A percentile compares a stretch with the other conserved stretches of the same genome.
These are phyloP conservation scores for Corynespora cassiicola DNA, from an alignment of 2,329 filamentous ascomycete genomes.

Conservation along the genomic window DNA sequence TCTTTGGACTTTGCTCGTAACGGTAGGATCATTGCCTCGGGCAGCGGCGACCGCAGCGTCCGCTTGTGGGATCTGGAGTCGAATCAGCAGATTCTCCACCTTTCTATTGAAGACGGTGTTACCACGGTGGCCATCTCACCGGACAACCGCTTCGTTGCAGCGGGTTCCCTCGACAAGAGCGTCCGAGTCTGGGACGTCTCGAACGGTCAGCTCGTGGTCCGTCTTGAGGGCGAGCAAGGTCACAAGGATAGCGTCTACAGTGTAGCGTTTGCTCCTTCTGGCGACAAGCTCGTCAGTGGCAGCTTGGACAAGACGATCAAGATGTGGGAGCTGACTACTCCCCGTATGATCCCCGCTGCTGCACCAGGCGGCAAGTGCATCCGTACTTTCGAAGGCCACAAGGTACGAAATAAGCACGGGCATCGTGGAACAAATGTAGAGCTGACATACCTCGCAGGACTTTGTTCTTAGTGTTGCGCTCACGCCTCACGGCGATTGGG, in stretches of 20 bases:
- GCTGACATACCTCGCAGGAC: constrained; percentile 63
- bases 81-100: constrained; percentile 79
- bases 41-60: constrained; percentile 92
- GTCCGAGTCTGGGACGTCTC: constrained; percentile 96
- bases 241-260: constrained; percentile 98
- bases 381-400: constrained; percentile 96
- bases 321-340: constrained; percentile 92
- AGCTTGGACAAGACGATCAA: constrained; percentile 98
- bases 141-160: constrained; percentile 91
- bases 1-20: constrained; percentile 94
- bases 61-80: constrained; percentile 95
- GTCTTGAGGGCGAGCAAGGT: constrained; percentile 89
- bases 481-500: constrained; percentile 93
- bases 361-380: constrained; percentile 91
- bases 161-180: constrained; percentile 95
- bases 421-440: neutral
- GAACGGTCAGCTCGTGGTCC: constrained; percentile 84
- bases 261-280: constrained; percentile 93
- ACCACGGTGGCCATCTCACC: constrained; percentile 98
- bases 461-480: constrained; percentile 96
- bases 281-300: constrained; percentile 90
- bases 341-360: constrained; percentile 68
- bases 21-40: constrained; percentile 92
- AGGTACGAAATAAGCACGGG: constrained; percentile 61
- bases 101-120: constrained; percentile 95